Conservation (phyloP, 1,284 basidiomycete genomes). For the Cystobasidium pallidum region DNA sequence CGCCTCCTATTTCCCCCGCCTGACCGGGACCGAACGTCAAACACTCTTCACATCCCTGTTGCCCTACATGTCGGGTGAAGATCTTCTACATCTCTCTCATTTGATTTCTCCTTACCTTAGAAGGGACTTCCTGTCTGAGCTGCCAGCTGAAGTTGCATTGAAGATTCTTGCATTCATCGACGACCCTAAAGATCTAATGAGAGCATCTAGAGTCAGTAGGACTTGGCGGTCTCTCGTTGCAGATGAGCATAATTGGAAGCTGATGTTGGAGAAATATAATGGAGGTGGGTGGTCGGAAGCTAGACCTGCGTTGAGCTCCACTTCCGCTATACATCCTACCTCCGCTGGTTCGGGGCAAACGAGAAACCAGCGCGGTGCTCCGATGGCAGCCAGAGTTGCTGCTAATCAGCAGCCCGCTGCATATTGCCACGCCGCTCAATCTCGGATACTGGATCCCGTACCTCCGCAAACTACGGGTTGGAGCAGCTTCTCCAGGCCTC, state of each 20-base stretch:
- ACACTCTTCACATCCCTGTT: slow-evolving; percentile 69
- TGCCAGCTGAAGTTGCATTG: slow-evolving; percentile 82
- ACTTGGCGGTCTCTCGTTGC: slow-evolving; percentile 76
- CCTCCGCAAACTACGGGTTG: not conserved
- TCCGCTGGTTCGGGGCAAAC: not conserved
- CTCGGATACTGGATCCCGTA: not conserved
- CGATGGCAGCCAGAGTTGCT: not conserved
- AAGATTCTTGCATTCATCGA: slow-evolving; percentile 82
- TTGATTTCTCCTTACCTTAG: slow-evolving; percentile 77
- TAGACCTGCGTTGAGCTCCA: not conserved
- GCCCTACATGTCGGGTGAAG: slow-evolving; percentile 68
- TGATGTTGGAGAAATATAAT: slow-evolving; percentile 69
- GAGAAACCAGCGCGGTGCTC: not conserved
- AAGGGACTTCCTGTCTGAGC: slow-evolving; percentile 78
- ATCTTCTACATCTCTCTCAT: slow-evolving; percentile 76
- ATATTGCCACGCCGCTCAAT: not conserved
- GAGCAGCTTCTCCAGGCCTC: not conserved
- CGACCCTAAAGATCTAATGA: slow-evolving; percentile 73
- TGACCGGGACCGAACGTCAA: slow-evolving; percentile 61
- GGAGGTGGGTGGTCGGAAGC: slow-evolving; percentile 57
- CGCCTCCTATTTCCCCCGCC: slow-evolving; percentile 56
- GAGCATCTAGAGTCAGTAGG: slow-evolving; percentile 73
- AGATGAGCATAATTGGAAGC: slow-evolving; percentile 83
- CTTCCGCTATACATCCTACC: not conserved
- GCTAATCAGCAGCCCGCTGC: not conserved